Base-by-base conservation (phyloP, 768 basidiomycete genomes). In the Macrolepiota albuminosa region DNA sequence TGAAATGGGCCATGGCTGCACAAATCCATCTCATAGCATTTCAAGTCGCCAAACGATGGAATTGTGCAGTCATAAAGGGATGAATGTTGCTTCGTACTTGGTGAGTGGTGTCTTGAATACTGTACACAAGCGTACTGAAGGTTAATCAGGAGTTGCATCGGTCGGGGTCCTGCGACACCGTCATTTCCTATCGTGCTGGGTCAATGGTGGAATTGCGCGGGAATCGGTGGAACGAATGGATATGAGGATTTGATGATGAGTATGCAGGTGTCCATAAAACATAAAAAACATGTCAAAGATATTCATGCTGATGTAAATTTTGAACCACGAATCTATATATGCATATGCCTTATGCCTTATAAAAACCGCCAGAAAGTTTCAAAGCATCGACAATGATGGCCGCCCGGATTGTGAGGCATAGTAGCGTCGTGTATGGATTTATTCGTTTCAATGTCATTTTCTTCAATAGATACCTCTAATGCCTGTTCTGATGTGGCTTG, bases 221-320 rank as follows among this genome's bases (percentile, higher is more conserved):
- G n/a, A 1, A 18, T 45, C 11, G 36, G 56, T 48, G 9, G 11
- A 29, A 29, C 29, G 36, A 48, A 57, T 18, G 56, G 56, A 57
- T 57, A 57, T 57, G 56, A 57, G 56, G 56, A 47, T 57, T 57
- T 57, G 56, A 57, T 57, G 46, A 57, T 48, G 56, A 57, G 56
- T 47, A 57, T 48, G 56, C 21, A 4, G 56, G 56, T 18, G 46
- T 26, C 14, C 56, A 57, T 57, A 57, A 57, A 54, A 54, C 39
- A 57, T 2, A 56, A 56, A 46, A 46, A 45, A 39, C 16, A 40
- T 57, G 33, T 56, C 40, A 31, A 58, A 34, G 51, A 43, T 8
- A 58, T 34, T 43, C 18, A 58, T 58, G 57, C 31, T 54, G 26
- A 24, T 62, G 63, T 54, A 68, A 58, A 54, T 42, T 40, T 42